Evolutionary conservation across 805 yeast species (phyloP).

Genomic region (Ogataea thermomethanolica): DNA sequence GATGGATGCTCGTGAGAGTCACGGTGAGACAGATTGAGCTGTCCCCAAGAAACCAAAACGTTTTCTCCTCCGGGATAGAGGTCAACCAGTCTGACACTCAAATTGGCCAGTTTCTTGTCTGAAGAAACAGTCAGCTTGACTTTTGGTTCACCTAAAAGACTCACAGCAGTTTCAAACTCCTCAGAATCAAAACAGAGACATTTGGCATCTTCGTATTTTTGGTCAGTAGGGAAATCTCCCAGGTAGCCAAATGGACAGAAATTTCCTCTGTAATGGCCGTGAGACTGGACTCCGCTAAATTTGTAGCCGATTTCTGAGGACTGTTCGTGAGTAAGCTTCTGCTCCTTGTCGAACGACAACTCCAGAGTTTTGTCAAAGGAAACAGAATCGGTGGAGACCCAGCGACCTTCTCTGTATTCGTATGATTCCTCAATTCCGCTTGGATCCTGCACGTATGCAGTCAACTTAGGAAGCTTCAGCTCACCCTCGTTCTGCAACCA

Average conservation of each 20-base stretch:
- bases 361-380: conserved; percentile 14
- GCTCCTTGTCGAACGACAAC: conserved; percentile 13
- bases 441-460: conserved; percentile 44
- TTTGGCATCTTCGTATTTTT: conserved; percentile 40
- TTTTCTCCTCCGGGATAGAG: conserved; percentile 36
- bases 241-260: conserved; percentile 45
- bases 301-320: conserved; percentile 12
- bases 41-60: conserved; percentile 45
- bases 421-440: conserved; percentile 37
- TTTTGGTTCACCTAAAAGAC: conserved; percentile 38
- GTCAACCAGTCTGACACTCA: conserved; percentile 40
- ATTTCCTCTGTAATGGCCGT: conserved; percentile 44
- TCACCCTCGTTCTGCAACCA: conserved; percentile 30
- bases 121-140: conserved; percentile 33
- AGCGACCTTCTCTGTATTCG: conserved; percentile 36
- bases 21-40: conserved; percentile 40
- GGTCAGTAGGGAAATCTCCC: conserved; percentile 47
- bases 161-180: conserved; percentile 21
- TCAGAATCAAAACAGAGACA: conserved; percentile 36
- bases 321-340: conserved; percentile 5
- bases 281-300: conserved; percentile 36
- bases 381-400: conserved; percentile 34
- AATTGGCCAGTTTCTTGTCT: conserved; percentile 37
- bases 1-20: conserved; percentile 42
- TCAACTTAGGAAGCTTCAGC: conserved; percentile 33